Conservation (phyloP, 352 stramenopile genomes). For the Phytophthora foliorum region DNA sequence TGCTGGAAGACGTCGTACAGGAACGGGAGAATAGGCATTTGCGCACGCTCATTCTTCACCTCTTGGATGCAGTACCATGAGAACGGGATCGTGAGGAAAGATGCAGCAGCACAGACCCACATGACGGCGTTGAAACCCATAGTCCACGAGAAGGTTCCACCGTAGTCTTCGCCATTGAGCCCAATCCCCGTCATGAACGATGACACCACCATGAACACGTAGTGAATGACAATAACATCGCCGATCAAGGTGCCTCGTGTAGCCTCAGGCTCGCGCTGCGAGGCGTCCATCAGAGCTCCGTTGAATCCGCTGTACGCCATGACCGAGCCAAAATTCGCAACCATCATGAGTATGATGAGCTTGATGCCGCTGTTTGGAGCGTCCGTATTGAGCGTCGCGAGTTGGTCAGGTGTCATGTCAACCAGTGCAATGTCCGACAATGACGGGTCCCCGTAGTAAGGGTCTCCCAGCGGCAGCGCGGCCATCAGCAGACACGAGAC, state of each 20-base stretch:
- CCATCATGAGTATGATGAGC: slow-evolving; percentile 65
- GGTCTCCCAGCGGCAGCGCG: slow-evolving; percentile 38
- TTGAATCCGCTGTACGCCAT: slow-evolving; percentile 71
- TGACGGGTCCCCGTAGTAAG: slow-evolving; percentile 41
- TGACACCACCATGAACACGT: slow-evolving; percentile 45
- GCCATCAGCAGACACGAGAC: slow-evolving; percentile 45
- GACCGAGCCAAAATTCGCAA: slow-evolving; percentile 72
- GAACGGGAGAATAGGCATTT: slow-evolving; percentile 29
- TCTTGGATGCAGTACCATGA: slow-evolving; percentile 46
- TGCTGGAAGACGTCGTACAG: slow-evolving; percentile 46
- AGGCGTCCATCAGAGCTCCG: slow-evolving; percentile 54
- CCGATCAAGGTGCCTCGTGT: slow-evolving; percentile 45
- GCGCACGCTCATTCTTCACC: slow-evolving; percentile 15
- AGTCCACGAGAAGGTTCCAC: slow-evolving; percentile 48
- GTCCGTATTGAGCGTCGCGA: slow-evolving; percentile 39
- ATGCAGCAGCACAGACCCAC: slow-evolving; percentile 32
- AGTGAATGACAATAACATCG: slow-evolving; percentile 36
- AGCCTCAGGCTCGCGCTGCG: slow-evolving; percentile 45
- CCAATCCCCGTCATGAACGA: slow-evolving; percentile 43
- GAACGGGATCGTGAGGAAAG: slow-evolving; percentile 38
- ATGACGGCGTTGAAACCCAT: slow-evolving; percentile 59
- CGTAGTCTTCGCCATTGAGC: slow-evolving; percentile 50
- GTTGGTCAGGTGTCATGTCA: slow-evolving; percentile 35
- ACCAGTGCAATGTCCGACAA: slow-evolving; percentile 18
- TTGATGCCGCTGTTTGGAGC: slow-evolving; percentile 41